Conservation (phyloP, 2,329 filamentous ascomycete species). For the Paecilomyces variotii region DNA sequence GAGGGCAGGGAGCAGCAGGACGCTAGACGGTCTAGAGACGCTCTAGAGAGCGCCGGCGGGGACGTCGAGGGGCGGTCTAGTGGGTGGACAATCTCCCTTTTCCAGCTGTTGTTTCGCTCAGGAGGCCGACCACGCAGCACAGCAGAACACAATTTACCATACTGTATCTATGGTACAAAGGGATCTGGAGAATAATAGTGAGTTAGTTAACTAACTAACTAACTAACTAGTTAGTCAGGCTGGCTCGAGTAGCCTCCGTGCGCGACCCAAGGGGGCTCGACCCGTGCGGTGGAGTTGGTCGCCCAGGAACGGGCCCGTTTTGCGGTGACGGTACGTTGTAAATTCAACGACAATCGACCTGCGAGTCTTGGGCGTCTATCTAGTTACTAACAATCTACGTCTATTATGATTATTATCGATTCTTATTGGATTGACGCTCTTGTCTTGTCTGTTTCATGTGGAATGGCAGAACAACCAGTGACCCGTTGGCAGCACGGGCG, state of each 20-base stretch:
- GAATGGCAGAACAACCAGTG: background rate
- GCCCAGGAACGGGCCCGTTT: background rate
- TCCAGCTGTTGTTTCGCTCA: background rate
- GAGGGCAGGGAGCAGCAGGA: slow-evolving; percentile 19
- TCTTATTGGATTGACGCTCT: background rate
- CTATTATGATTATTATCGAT: too few species aligned
- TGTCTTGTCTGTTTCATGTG: background rate
- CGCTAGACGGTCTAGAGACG: slow-evolving; percentile 8
- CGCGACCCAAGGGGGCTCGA: background rate
- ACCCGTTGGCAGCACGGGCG: background rate
- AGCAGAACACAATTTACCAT: too few species aligned
- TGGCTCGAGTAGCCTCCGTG: background rate
- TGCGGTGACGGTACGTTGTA: background rate
- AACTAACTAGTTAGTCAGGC: too few species aligned
- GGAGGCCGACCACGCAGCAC: too few species aligned
- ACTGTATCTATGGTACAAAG: too few species aligned
- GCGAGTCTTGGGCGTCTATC: background rate
- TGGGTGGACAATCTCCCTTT: background rate
- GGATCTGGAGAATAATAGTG: too few species aligned
- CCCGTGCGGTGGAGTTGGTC: background rate
- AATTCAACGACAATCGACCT: background rate
- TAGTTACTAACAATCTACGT: too few species aligned
- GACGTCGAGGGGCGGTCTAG: background rate
- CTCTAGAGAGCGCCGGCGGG: background rate
- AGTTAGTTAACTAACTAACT: background rate